Base-by-base conservation (phyloP, 2,329 filamentous ascomycete genomes). In the Pezicula rhizophila region DNA sequence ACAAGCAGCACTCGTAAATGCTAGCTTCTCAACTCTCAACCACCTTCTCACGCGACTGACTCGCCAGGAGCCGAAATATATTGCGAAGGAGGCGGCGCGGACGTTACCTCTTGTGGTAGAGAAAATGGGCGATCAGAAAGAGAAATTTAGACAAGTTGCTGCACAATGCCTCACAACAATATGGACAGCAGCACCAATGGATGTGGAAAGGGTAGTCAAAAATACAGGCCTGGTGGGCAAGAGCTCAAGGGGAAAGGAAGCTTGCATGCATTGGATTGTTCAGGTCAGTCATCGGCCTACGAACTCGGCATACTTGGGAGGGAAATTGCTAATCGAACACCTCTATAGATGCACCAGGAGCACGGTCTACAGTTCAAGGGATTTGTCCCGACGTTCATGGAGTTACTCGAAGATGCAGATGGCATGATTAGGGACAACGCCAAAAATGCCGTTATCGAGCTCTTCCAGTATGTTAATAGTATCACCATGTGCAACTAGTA, bases 381-480 rank as follows among this genome's bases (percentile, higher is more conserved):
- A 60, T 96, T 95, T 64, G 90, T 95, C 2, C 85, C 88, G 2
- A 77, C 79, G 10, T 76, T 96, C 37, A 92, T 96, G 71, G 85
- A 89, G 47, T 79, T 93, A 57, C 77, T 96, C 38, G 92, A 96
- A 68, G 91, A 96, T 66, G 87, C 90, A 8, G 92, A 96, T 65
- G 85, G 87, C 44, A 84, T 82, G 68, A 90, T 96, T 55, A 82
- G 92, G 65, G 90, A 96, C 61, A 79, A 80, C 34, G 89, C 91
- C 53, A 95, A 93, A 70, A 74, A 74, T 48, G 86, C 88, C 1
- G 84, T 96, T 43, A 87, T 96, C 51, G 87, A 93, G 55, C 77
- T 97, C 28, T 96, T 96, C 70, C 80, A 77, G 85, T 89, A 70
- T 51, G 74, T 60, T 28, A 18, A 43, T 44, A 7, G 12, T 25